Percentiles rank a stretch among this genome's conserved stretches.
These are phyloP conservation scores for Aspergillus bridgeri DNA, from an alignment of 495 filamentous ascomycete species.

Conservation along the genomic window DNA sequence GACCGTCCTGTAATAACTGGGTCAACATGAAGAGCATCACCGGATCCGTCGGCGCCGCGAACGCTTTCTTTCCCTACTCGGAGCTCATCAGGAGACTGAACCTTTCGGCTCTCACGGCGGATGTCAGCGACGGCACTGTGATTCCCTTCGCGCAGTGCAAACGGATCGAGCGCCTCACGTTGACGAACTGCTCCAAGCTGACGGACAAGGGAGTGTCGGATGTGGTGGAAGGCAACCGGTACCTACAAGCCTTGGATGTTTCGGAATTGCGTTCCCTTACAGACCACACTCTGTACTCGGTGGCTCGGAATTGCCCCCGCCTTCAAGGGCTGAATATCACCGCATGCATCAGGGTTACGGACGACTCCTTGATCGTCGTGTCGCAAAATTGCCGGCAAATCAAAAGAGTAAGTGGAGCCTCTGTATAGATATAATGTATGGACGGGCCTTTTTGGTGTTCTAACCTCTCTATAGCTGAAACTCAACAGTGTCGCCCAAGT, in stretches of 20 bases:
- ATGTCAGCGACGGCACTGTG: slow-evolving; percentile 88
- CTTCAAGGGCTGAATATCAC: slow-evolving; percentile 95
- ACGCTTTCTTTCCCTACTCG: slow-evolving; percentile 79
- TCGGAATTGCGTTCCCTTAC: slow-evolving; percentile 77
- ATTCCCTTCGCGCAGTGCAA: slow-evolving; percentile 79
- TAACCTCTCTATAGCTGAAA: slow-evolving; percentile 66
- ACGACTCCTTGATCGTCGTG: slow-evolving; percentile 77
- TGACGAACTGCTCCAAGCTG: slow-evolving; percentile 84
- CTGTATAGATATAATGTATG: background rate
- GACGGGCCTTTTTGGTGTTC: too few relatives aligned
- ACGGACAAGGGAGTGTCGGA: slow-evolving; percentile 80
- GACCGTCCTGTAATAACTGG: slow-evolving; percentile 87
- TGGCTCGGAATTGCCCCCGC: slow-evolving; percentile 75
- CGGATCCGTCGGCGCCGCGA: slow-evolving; percentile 60
- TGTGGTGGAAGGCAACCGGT: slow-evolving; percentile 72
- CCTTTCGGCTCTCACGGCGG: slow-evolving; percentile 67
- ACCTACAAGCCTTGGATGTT: slow-evolving; percentile 87
- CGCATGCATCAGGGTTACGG: slow-evolving; percentile 77
- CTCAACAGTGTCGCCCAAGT: slow-evolving; percentile 82
- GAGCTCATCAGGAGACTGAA: slow-evolving; percentile 89
- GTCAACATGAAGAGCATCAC: slow-evolving; percentile 72
- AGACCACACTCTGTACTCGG: slow-evolving; percentile 72
- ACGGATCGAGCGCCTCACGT: slow-evolving; percentile 85
- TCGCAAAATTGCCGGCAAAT: slow-evolving; percentile 80
- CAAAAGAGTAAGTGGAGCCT: slow-evolving; percentile 64